Evolutionary conservation across 805 yeast genomes (phyloP).

Genomic region (Lachancea sp.): DNA sequence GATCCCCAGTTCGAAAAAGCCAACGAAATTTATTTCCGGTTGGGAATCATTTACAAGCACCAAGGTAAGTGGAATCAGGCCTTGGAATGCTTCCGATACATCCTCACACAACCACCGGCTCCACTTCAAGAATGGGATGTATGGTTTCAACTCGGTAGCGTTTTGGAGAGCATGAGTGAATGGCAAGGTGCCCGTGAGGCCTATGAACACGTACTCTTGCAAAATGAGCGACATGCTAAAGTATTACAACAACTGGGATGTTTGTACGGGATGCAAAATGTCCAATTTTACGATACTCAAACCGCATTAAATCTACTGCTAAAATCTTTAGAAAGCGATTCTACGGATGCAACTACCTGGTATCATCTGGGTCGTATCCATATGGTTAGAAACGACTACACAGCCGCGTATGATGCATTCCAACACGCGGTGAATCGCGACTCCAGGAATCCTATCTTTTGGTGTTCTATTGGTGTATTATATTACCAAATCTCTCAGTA

Average conservation of each 20-base stretch:
- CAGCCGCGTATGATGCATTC: constrained; percentile 95
- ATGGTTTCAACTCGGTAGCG: constrained; percentile 98
- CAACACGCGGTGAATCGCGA: constrained; percentile 98
- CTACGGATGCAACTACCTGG: constrained; percentile 94
- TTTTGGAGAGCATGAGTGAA: constrained; percentile 87
- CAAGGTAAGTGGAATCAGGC: constrained; percentile 84
- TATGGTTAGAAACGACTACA: constrained; percentile 92
- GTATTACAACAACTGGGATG: constrained; percentile 95
- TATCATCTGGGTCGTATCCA: constrained; percentile 93
- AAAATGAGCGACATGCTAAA: constrained; percentile 90
- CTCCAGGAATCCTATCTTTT: constrained; percentile 93
- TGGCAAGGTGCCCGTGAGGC: constrained; percentile 91
- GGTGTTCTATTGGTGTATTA: constrained; percentile 94
- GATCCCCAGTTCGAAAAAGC: constrained; percentile 96
- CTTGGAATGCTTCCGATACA: constrained; percentile 90
- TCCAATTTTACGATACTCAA: constrained; percentile 70
- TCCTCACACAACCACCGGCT: constrained; percentile 83
- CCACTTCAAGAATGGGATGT: constrained; percentile 95
- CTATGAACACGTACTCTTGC: constrained; percentile 83
- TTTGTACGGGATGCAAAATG: constrained; percentile 62
- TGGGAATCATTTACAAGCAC: constrained; percentile 94
- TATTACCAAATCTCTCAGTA: constrained; percentile 95
- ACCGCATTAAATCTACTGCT: constrained; percentile 74
- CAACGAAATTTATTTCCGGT: constrained; percentile 89
- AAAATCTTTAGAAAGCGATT: constrained; percentile 84